A percentile compares a stretch with the other conserved stretches of the same genome.
Conservation (phyloP, 306 rosid species). For the Trichosanthes cucumerina region DNA sequence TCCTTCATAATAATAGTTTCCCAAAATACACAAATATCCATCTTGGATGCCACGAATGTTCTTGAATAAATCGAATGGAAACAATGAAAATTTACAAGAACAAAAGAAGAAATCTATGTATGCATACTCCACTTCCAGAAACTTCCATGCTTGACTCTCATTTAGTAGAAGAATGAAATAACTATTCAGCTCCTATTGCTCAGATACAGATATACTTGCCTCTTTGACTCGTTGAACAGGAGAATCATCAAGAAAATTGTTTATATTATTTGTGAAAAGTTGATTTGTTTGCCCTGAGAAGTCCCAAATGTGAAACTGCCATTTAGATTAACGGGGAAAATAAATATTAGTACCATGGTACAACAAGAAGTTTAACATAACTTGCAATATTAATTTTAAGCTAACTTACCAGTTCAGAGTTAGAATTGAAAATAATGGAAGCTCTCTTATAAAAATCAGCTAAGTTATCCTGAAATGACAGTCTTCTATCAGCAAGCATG, state of each 20-base stretch:
- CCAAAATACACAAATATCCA: not conserved
- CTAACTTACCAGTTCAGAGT: slow-evolving; percentile 46
- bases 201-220: slow-evolving; percentile 31
- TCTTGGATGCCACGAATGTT: not conserved
- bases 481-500: slow-evolving; percentile 13
- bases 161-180: not conserved
- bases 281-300: slow-evolving; percentile 77
- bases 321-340: slow-evolving; percentile 19
- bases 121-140: not conserved
- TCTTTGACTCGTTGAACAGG: slow-evolving; percentile 37
- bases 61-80: not conserved
- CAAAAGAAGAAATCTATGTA: not conserved
- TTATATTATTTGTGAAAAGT: slow-evolving; percentile 36
- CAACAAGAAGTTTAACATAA: not conserved
- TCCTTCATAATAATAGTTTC: not conserved
- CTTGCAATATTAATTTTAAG: slow-evolving; percentile 1
- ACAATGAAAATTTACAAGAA: not conserved
- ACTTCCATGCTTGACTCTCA: not conserved
- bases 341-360: slow-evolving; percentile 16
- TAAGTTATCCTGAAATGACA: slow-evolving; percentile 56
- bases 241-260: slow-evolving; percentile 31
- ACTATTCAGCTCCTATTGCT: not conserved
- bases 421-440: slow-evolving; percentile 45
- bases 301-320: slow-evolving; percentile 89
- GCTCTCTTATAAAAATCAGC: slow-evolving; percentile 53